These are phyloP conservation scores for Lactarius deliciosus DNA, from an alignment of 768 basidiomycete genomes.

Conservation along the genomic window DNA sequence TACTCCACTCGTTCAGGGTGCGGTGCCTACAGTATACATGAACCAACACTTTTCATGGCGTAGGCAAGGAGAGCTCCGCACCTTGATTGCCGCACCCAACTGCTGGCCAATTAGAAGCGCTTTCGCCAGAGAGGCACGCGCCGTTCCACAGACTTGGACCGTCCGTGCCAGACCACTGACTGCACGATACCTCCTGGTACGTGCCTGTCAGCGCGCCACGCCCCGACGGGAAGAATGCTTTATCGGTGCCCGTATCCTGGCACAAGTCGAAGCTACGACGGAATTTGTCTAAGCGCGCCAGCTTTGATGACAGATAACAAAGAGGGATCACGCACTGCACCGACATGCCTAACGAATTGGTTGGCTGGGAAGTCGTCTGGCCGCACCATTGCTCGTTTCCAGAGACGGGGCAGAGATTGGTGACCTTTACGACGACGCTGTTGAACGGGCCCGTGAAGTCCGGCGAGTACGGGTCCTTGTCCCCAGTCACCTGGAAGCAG, in stretches of 20 bases:
- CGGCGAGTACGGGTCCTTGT: conserved; percentile 52
- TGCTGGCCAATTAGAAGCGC: conserved; percentile 51
- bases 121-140: conserved; percentile 52
- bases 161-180: conserved; percentile 57
- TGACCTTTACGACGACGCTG: conserved; percentile 53
- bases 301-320: background rate
- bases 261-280: conserved; percentile 57
- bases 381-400: conserved; percentile 58
- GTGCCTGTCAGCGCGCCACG: conserved; percentile 54
- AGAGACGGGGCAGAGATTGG: conserved; percentile 45
- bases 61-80: conserved; percentile 24
- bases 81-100: conserved; percentile 56
- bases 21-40: conserved; percentile 3
- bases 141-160: conserved; percentile 47
- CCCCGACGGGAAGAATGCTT: conserved; percentile 54
- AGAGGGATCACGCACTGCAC: conserved; percentile 47
- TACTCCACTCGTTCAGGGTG: conserved; percentile 10
- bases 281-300: background rate
- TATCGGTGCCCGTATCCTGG: conserved; percentile 52
- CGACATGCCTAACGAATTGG: conserved; percentile 44
- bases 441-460: conserved; percentile 51
- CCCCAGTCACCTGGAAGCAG: conserved; percentile 55
- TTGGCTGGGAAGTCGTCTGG: conserved; percentile 44
- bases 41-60: background rate
- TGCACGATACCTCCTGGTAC: conserved; percentile 56